phyloP scores from a whole-genome alignment of 1,284 basidiomycete species.

The Pulveroboletus sp. region DNA sequence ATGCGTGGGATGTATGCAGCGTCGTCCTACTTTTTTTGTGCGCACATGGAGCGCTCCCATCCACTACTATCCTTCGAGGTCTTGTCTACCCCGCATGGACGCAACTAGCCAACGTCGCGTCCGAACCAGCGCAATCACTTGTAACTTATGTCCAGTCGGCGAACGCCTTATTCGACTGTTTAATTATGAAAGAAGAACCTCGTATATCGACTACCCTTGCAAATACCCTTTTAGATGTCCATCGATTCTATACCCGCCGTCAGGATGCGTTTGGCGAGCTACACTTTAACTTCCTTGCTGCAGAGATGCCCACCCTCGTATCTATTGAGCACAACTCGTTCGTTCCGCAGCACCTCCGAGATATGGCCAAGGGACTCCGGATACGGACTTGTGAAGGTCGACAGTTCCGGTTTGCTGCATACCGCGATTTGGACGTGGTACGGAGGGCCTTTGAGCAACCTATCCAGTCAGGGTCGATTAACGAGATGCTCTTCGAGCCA shows the following conservation, averaged over 20 bases:
- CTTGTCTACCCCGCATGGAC: slow-evolving; percentile 76
- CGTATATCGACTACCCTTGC: slow-evolving; percentile 47
- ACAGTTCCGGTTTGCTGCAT: slow-evolving; percentile 70
- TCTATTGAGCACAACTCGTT: slow-evolving; percentile 63
- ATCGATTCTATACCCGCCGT: slow-evolving; percentile 65
- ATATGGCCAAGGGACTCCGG: slow-evolving; percentile 52
- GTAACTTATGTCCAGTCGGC: slow-evolving; percentile 58
- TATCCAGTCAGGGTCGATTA: slow-evolving; percentile 50
- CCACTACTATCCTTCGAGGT: slow-evolving; percentile 69
- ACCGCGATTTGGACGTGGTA: slow-evolving; percentile 68
- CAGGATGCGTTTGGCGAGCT: slow-evolving; percentile 64
- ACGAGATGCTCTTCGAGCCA: slow-evolving; percentile 57
- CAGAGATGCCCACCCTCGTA: slow-evolving; percentile 65
- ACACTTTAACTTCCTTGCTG: slow-evolving; percentile 62
- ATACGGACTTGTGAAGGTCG: slow-evolving; percentile 56
- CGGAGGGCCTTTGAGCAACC: slow-evolving; percentile 66
- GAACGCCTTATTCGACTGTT: slow-evolving; percentile 58
- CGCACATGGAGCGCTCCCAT: slow-evolving; percentile 66
- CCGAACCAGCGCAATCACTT: slow-evolving; percentile 43
- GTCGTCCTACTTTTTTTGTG: slow-evolving; percentile 63
- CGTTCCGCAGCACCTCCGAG: slow-evolving; percentile 50
- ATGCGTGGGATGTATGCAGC: slow-evolving; percentile 66
- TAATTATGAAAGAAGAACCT: slow-evolving; percentile 58
- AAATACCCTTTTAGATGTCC: slow-evolving; percentile 59
- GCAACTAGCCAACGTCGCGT: slow-evolving; percentile 44